Percentiles rank a stretch among this genome's conserved stretches.
phyloP scores from a whole-genome alignment of 1,139 yeast species.

The Yamadazyma sp. region DNA sequence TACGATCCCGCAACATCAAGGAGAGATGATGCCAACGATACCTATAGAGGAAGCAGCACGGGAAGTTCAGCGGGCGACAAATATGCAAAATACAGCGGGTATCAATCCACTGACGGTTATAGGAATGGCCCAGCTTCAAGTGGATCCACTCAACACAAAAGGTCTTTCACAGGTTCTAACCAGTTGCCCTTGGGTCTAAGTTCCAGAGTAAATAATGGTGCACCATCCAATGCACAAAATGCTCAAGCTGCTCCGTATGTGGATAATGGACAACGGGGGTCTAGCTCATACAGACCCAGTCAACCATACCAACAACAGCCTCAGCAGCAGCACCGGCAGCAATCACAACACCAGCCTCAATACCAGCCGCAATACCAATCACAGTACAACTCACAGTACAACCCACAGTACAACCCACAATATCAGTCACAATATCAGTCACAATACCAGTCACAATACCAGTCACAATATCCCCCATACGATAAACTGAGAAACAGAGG shows the following conservation, averaged over 20 bases:
- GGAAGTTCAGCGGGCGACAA: not conserved
- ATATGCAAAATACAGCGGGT: not conserved
- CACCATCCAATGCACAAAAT: not conserved
- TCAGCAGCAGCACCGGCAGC: too few relatives aligned
- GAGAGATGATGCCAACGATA: not conserved
- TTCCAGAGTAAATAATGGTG: not conserved
- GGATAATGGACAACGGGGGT: not conserved
- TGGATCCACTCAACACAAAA: too few relatives aligned
- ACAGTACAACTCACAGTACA: too few relatives aligned
- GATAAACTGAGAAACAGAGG: slow-evolving; percentile 3
- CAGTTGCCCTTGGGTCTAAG: not conserved
- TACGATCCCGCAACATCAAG: not conserved
- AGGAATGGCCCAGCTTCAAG: not conserved
- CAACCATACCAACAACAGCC: too few relatives aligned
- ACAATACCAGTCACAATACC: not conserved
- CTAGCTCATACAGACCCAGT: too few relatives aligned
- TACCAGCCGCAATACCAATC: too few relatives aligned
- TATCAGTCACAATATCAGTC: not conserved
- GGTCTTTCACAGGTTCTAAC: not conserved
- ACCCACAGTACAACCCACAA: too few relatives aligned
- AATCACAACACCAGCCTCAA: too few relatives aligned
- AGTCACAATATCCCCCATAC: not conserved
- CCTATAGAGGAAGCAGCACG: not conserved
- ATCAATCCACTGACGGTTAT: not conserved
- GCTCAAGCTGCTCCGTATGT: not conserved